phyloP scores from a whole-genome alignment of 768 basidiomycete genomes.

The Lactarius quietus region DNA sequence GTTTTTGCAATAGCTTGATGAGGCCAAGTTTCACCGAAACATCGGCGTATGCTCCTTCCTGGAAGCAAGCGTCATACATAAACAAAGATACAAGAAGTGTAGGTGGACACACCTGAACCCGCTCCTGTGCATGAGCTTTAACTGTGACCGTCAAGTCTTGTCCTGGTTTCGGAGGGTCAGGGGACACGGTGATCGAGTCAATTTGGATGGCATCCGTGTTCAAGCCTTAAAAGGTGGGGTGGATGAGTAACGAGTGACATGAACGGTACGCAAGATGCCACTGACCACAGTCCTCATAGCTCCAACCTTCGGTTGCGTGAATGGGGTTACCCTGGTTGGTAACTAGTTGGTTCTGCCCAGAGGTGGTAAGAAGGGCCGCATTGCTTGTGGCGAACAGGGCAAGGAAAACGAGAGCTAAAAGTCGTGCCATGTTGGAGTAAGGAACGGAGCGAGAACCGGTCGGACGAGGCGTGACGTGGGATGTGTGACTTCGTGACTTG shows the following conservation, averaged over 20 bases:
- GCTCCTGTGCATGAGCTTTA: slow-evolving; percentile 51
- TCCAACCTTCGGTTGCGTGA: slow-evolving; percentile 51
- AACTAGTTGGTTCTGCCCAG: slow-evolving; percentile 32
- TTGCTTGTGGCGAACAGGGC: slow-evolving; percentile 29
- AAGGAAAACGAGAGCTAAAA: slow-evolving; percentile 32
- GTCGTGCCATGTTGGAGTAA: slow-evolving; percentile 29
- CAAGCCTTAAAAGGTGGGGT: slow-evolving; percentile 38
- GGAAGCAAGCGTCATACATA: slow-evolving; percentile 3
- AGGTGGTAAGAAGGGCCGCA: slow-evolving; percentile 28
- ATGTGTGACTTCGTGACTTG: neutral
- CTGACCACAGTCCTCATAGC: slow-evolving; percentile 70
- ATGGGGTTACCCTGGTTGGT: slow-evolving; percentile 31
- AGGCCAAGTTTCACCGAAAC: slow-evolving; percentile 92
- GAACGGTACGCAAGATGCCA: slow-evolving; percentile 32
- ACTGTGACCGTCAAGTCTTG: slow-evolving; percentile 84
- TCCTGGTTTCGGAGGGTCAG: slow-evolving; percentile 90
- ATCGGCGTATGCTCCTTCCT: slow-evolving; percentile 91
- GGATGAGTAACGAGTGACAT: slow-evolving; percentile 14
- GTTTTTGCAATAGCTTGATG: slow-evolving; percentile 80
- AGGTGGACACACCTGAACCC: slow-evolving; percentile 55
- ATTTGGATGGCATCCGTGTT: slow-evolving; percentile 52
- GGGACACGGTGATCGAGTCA: slow-evolving; percentile 65
- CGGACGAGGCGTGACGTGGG: neutral
- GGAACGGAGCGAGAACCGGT: neutral
- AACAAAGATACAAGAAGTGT: neutral